These are phyloP conservation scores for Tilletiaria anomala DNA, from an alignment of 1,284 basidiomycete species.

Conservation along the genomic window DNA sequence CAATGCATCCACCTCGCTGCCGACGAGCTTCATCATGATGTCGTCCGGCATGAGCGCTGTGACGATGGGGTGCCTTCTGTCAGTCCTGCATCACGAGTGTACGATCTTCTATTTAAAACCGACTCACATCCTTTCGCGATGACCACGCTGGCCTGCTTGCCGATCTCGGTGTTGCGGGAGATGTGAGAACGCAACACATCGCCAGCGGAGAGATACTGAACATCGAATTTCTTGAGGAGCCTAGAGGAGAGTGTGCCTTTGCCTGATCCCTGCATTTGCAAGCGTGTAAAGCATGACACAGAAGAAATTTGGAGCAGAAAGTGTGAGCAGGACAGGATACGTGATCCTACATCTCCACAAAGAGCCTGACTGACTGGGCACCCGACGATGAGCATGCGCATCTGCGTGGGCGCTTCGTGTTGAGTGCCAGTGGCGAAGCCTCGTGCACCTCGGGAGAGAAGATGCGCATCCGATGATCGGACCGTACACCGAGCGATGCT, in stretches of 20 bases:
- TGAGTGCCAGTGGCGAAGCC: too few species aligned
- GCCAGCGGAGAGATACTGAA: slow-evolving; percentile 23
- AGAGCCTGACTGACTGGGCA: too few species aligned
- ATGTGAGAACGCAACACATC: slow-evolving; percentile 34
- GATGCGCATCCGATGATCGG: too few species aligned
- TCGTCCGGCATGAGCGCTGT: slow-evolving; percentile 30
- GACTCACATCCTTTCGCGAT: slow-evolving; percentile 18
- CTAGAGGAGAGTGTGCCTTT: slow-evolving; percentile 33
- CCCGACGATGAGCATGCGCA: slow-evolving; percentile 35
- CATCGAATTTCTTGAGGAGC: slow-evolving; percentile 12
- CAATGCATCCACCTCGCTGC: slow-evolving; percentile 11
- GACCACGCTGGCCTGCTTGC: slow-evolving; percentile 16
- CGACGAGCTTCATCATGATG: slow-evolving; percentile 33
- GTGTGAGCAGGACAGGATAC: too few species aligned
- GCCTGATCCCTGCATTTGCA: too few species aligned
- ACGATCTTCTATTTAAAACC: too few species aligned
- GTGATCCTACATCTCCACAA: too few species aligned
- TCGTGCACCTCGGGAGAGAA: too few species aligned
- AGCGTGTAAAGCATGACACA: too few species aligned
- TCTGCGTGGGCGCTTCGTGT: slow-evolving; percentile 7
- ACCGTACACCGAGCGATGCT: too few species aligned
- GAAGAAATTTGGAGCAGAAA: too few species aligned
- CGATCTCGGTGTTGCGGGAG: slow-evolving; percentile 16
- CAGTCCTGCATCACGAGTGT: neutral
- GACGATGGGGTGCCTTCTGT: neutral